Percentiles rank a stretch among this genome's conserved stretches.
Conservation (phyloP, 2,329 filamentous ascomycete genomes). For the Xylariaceae sp. region DNA sequence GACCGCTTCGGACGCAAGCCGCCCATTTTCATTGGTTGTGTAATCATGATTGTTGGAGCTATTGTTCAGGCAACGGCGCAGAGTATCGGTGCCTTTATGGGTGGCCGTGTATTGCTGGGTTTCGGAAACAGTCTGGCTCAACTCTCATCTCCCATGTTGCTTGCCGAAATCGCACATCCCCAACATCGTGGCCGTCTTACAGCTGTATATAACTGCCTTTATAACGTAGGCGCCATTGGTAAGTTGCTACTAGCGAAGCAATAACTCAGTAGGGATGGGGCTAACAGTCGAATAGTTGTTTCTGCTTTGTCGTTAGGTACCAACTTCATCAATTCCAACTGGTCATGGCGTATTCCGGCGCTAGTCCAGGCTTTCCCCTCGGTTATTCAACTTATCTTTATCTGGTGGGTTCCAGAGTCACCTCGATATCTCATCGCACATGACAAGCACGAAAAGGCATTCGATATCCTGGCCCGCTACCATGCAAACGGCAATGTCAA, state of each 20-base stretch:
- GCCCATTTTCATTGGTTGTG: constrained; percentile 48
- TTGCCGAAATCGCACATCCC: constrained; percentile 51
- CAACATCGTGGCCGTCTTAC: constrained; percentile 52
- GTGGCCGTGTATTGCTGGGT: constrained; percentile 53
- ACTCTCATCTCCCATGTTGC: constrained; percentile 48
- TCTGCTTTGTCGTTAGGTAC: constrained; percentile 49
- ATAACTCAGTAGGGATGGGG: neutral
- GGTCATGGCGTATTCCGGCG: constrained; percentile 49
- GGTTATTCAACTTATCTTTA: constrained; percentile 45
- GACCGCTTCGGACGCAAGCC: constrained; percentile 46
- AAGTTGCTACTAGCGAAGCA: constrained; percentile 7
- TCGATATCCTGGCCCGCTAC: constrained; percentile 50
- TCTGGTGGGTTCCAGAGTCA: constrained; percentile 40
- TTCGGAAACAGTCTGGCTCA: constrained; percentile 53
- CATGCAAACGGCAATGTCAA: constrained; percentile 52
- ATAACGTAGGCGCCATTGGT: constrained; percentile 41
- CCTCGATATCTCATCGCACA: constrained; percentile 46
- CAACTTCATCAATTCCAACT: constrained; percentile 43
- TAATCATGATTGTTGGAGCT: constrained; percentile 51
- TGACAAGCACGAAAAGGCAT: constrained; percentile 51
- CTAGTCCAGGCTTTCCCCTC: constrained; percentile 46
- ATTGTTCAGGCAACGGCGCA: constrained; percentile 52
- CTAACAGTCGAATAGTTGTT: constrained; percentile 34
- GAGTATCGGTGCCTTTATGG: constrained; percentile 46
- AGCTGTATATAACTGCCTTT: constrained; percentile 52